phyloP scores from a whole-genome alignment of 1,284 basidiomycete species.

The Ceratobasidium papillatum region DNA sequence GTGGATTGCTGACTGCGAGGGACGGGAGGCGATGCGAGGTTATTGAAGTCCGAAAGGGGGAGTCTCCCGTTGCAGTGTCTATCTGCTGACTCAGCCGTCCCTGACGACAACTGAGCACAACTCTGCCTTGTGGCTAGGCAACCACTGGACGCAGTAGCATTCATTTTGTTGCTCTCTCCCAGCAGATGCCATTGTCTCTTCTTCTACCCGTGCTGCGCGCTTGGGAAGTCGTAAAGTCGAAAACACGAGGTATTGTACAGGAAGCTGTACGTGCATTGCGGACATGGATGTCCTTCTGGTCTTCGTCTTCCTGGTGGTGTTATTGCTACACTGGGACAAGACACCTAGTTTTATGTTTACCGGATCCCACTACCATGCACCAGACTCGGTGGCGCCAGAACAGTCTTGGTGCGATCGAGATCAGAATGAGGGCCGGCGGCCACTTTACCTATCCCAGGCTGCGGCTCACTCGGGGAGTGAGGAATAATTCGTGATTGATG shows the following conservation, averaged over 20 bases:
- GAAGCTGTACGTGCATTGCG: neutral
- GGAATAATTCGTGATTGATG: neutral
- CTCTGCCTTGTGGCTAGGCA: neutral
- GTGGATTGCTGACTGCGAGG: conserved; percentile 9
- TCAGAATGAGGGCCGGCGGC: neutral
- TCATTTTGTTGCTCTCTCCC: neutral
- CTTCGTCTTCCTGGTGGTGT: neutral
- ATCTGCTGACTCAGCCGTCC: conserved; percentile 24
- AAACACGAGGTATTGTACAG: neutral
- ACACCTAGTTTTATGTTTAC: conserved; percentile 6
- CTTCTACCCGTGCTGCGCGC: neutral
- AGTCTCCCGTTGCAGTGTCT: conserved; percentile 1
- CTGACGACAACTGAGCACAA: neutral
- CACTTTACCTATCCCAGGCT: neutral
- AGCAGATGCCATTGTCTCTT: neutral
- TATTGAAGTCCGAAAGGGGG: conserved; percentile 3
- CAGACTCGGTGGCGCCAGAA: neutral
- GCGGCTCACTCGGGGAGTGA: conserved; percentile 8
- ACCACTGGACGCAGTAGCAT: neutral
- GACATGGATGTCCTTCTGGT: neutral
- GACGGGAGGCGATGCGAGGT: conserved; percentile 3
- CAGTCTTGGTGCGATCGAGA: neutral
- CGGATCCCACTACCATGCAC: neutral
- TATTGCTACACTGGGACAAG: neutral
- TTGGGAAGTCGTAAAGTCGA: neutral